Percentiles rank a stretch among this genome's conserved stretches.
Evolutionary conservation across 257 asterid genomes (phyloP).

Genomic region (Penstemon eatonii): DNA sequence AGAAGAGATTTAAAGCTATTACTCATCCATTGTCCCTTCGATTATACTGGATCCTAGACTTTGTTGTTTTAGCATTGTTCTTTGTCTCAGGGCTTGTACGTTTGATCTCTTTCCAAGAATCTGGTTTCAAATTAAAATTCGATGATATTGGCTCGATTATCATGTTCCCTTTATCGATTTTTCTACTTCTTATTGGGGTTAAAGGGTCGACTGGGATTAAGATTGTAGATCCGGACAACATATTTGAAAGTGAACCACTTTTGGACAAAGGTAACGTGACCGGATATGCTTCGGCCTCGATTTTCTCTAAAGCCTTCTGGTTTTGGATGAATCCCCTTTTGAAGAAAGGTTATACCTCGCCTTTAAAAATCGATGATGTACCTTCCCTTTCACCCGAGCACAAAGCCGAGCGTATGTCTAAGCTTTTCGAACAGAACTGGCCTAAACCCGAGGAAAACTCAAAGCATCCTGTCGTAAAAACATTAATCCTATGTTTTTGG

Average conservation of each 20-base stretch:
- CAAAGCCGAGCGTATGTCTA: slow-evolving; percentile 66
- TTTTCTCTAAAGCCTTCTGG: slow-evolving; percentile 74
- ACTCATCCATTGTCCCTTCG: slow-evolving; percentile 67
- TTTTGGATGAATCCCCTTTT: slow-evolving; percentile 86
- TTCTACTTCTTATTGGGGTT: slow-evolving; percentile 51
- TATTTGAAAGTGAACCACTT: slow-evolving; percentile 32
- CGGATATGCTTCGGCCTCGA: slow-evolving; percentile 73
- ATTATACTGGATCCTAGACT: slow-evolving; percentile 58
- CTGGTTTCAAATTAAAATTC: slow-evolving; percentile 36
- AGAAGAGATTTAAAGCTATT: slow-evolving; percentile 61
- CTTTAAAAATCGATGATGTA: slow-evolving; percentile 69
- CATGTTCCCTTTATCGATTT: slow-evolving; percentile 42
- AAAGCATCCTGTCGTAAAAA: slow-evolving; percentile 67
- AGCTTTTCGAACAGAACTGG: slow-evolving; percentile 65
- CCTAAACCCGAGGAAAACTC: slow-evolving; percentile 78
- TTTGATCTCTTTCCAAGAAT: slow-evolving; percentile 40
- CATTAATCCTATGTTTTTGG: slow-evolving; percentile 79
- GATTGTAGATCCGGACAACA: slow-evolving; percentile 25
- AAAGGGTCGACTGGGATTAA: slow-evolving; percentile 70
- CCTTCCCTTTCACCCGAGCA: slow-evolving; percentile 80
- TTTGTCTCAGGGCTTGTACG: slow-evolving; percentile 50
- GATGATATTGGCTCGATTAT: slow-evolving; percentile 58
- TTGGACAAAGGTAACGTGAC: slow-evolving; percentile 49
- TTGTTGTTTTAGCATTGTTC: slow-evolving; percentile 45
- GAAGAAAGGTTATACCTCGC: slow-evolving; percentile 61